Base-by-base conservation (phyloP, 177 flowering plant genomes). In the Vitis hybrid region DNA sequence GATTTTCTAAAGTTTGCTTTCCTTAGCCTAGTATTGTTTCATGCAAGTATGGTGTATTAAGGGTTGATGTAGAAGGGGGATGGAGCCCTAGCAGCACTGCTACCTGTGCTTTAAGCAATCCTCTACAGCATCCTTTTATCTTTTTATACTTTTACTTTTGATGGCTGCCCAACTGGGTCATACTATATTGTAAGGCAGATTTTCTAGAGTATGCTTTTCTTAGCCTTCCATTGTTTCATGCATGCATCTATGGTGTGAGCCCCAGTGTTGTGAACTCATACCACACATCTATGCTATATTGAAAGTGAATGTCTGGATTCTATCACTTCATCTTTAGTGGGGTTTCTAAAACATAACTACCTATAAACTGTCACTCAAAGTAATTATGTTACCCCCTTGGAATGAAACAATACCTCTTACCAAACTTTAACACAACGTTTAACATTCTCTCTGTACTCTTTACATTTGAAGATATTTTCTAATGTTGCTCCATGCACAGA, bases 161-260 rank as follows among this genome's bases (percentile, higher is more conserved):
- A 51, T 62, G 64, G 65, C 65, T 62, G 51, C 65, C 17, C 45
- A 39, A 39, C 48, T 10, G 65, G 45, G 51, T 34, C 65, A 62
- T 51, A 62, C 39, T 62, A 10, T 62, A 10, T 32, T 18, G 48
- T 5, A 7, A 39, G 45, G 45, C 45, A 39, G 45, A 39, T 39
- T 62, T 34, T 62, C 18, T 32, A 62, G 39, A 8, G n/a, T 62
- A 15, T 9, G 11, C 26, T 14, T 59, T 59, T 1, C 65, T 62
- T 62, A 62, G 26, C 54, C 49, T 62, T 1, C 30, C 51, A 45
- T 17, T 18, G 6, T 62, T 21, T 62, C 65, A 62, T 62, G 52
- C 51, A 62, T 62, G 65, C 45, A 39, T 39, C 2, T 39, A 39
- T 39, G 45, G 7, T 39, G 7, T 39, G 7, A 39, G 45, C 8